These are phyloP conservation scores for Apophysomyces variabilis DNA, from an alignment of 371 early-diverging fungal genomes.

Conservation along the genomic window DNA sequence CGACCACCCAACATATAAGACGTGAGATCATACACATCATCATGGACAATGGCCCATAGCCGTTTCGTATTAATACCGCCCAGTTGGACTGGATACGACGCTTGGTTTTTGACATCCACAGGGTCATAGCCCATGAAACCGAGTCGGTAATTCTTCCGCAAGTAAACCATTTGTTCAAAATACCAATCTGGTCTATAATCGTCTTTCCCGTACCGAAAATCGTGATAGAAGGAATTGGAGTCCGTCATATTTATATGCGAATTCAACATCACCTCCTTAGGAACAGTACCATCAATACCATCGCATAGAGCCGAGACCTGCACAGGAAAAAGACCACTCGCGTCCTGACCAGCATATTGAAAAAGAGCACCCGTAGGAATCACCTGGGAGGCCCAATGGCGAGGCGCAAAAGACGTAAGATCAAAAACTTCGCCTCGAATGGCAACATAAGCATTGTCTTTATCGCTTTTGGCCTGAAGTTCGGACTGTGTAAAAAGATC, in stretches of 20 bases:
- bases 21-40: slow-evolving; percentile 50
- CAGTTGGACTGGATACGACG: slow-evolving; percentile 34
- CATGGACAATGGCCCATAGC: slow-evolving; percentile 51
- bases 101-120: slow-evolving; percentile 31
- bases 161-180: slow-evolving; percentile 34
- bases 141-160: slow-evolving; percentile 30
- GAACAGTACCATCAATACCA: slow-evolving; percentile 38
- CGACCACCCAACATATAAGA: slow-evolving; percentile 50
- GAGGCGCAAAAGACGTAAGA: slow-evolving; percentile 66
- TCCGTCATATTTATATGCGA: slow-evolving; percentile 50
- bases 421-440: slow-evolving; percentile 80
- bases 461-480: slow-evolving; percentile 45
- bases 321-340: slow-evolving; percentile 75
- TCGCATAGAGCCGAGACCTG: slow-evolving; percentile 69
- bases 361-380: slow-evolving; percentile 42
- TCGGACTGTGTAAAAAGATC: slow-evolving; percentile 66
- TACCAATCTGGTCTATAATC: slow-evolving; percentile 45
- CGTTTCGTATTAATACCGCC: slow-evolving; percentile 47
- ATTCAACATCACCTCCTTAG: slow-evolving; percentile 41
- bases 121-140: slow-evolving; percentile 51
- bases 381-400: slow-evolving; percentile 57
- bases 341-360: slow-evolving; percentile 74
- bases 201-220: slow-evolving; percentile 29
- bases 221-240: slow-evolving; percentile 36
- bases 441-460: slow-evolving; percentile 59